Evolutionary conservation across 2,329 filamentous ascomycete genomes (phyloP).

Genomic region (Aspergillus novoparasiticus): DNA sequence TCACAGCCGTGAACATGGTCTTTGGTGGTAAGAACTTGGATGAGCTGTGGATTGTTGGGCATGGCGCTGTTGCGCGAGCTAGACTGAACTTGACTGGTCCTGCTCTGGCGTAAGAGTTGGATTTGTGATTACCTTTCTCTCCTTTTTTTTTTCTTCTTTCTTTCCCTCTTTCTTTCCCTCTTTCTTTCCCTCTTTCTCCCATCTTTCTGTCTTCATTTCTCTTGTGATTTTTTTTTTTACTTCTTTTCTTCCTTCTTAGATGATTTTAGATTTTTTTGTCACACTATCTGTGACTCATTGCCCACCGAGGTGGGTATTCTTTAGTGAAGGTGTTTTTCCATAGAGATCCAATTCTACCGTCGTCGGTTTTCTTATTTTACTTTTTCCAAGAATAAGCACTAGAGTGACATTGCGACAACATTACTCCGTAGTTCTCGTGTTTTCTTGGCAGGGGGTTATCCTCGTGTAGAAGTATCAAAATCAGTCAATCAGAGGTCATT

Average conservation of each 20-base stretch:
- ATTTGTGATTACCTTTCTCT: not conserved
- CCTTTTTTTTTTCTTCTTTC: not conserved
- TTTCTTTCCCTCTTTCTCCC: not conserved
- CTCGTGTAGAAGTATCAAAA: too few species aligned
- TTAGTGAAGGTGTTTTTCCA: not conserved
- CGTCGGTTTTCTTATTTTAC: not conserved
- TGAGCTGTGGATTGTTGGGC: not conserved
- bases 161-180: not conserved
- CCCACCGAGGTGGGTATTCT: not conserved
- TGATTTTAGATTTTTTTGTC: not conserved
- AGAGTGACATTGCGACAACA: not conserved
- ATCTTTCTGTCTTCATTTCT: too few species aligned
- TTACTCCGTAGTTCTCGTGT: too few species aligned
- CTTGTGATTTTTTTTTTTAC: not conserved
- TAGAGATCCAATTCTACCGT: not conserved
- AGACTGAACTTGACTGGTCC: not conserved
- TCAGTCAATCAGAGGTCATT: too few species aligned
- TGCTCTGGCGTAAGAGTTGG: not conserved
- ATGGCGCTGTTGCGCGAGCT: not conserved
- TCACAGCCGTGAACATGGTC: not conserved
- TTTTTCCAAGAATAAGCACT: not conserved
- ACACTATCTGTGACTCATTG: not conserved
- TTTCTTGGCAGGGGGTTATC: not conserved
- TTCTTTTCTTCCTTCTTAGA: not conserved
- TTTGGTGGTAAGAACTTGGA: not conserved